Conservation (phyloP, 2,329 filamentous ascomycete species). For the Chrysosporium queenslandicum region DNA sequence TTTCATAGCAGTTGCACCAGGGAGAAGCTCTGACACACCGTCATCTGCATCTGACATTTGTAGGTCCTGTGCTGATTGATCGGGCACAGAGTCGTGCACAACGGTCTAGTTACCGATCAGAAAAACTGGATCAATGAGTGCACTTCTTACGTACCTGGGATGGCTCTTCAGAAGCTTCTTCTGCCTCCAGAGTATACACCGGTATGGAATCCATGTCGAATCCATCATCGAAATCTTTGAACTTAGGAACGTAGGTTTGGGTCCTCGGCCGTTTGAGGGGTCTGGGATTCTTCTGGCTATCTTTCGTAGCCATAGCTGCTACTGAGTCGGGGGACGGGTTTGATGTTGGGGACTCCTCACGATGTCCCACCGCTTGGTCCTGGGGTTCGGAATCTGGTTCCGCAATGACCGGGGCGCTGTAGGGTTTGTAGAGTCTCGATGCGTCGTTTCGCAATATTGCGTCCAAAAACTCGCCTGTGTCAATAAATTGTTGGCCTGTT, state of each 20-base stretch:
- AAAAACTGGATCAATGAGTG: background rate
- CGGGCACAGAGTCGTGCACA: slow-evolving; percentile 16
- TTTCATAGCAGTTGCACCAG: slow-evolving; percentile 68
- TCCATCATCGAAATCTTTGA: slow-evolving; percentile 63
- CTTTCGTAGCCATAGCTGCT: background rate
- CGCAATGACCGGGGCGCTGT: slow-evolving; percentile 31
- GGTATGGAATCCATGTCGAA: slow-evolving; percentile 41
- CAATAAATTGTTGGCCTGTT: slow-evolving; percentile 70
- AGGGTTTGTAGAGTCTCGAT: slow-evolving; percentile 56
- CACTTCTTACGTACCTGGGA: slow-evolving; percentile 9
- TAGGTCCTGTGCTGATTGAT: slow-evolving; percentile 24
- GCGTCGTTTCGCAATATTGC: slow-evolving; percentile 76
- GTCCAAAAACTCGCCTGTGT: slow-evolving; percentile 86
- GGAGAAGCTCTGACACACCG: slow-evolving; percentile 61
- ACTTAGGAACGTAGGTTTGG: slow-evolving; percentile 38
- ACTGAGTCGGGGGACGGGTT: background rate
- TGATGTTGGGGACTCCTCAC: background rate
- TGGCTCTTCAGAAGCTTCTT: slow-evolving; percentile 16
- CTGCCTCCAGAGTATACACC: slow-evolving; percentile 26
- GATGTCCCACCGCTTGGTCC: slow-evolving; percentile 1
- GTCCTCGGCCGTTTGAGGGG: slow-evolving; percentile 22
- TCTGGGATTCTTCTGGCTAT: slow-evolving; percentile 16
- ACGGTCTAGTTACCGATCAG: slow-evolving; percentile 7
- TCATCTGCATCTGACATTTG: slow-evolving; percentile 39
- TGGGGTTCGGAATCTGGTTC: background rate